A percentile compares a stretch with the other conserved stretches of the same genome.
Evolutionary conservation across 176 grass and related monocot genomes (phyloP).

Genomic region (Avena sativa): DNA sequence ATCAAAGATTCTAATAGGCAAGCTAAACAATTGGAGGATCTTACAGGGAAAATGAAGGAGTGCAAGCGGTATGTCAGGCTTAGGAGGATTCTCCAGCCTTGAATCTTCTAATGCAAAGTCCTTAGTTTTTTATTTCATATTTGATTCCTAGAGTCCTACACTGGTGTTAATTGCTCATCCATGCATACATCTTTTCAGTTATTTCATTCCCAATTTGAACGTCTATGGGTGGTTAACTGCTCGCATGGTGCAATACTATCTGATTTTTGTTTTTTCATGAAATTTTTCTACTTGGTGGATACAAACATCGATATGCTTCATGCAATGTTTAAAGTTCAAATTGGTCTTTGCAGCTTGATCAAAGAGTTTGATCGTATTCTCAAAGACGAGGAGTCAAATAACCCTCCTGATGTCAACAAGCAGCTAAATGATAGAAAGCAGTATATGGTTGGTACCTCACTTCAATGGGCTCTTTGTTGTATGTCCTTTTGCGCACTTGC

Average conservation of each 20-base stretch:
- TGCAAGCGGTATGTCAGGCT: conserved; percentile 74
- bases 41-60: conserved; percentile 96
- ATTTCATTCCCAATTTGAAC: conserved; percentile 28
- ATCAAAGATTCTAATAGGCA: conserved; percentile 95
- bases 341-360: conserved; percentile 66
- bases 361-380: conserved; percentile 87
- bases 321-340: conserved; percentile 24
- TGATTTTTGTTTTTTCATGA: background rate
- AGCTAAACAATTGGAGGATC: conserved; percentile 90
- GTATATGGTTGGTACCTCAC: conserved; percentile 67
- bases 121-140: background rate
- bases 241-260: conserved; percentile 23
- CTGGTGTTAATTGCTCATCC: conserved; percentile 10
- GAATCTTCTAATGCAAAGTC: conserved; percentile 19
- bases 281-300: conserved; percentile 23
- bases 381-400: conserved; percentile 80
- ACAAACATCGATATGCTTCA: background rate
- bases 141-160: background rate
- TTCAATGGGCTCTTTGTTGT: conserved; percentile 7
- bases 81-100: conserved; percentile 30
- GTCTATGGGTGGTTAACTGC: background rate
- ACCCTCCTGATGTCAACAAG: conserved; percentile 71
- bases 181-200: background rate
- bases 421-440: conserved; percentile 98
- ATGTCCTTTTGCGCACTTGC: conserved; percentile 12